Conservation (phyloP, 169 alveolate genomes). For the Plasmodium gallinaceum region DNA sequence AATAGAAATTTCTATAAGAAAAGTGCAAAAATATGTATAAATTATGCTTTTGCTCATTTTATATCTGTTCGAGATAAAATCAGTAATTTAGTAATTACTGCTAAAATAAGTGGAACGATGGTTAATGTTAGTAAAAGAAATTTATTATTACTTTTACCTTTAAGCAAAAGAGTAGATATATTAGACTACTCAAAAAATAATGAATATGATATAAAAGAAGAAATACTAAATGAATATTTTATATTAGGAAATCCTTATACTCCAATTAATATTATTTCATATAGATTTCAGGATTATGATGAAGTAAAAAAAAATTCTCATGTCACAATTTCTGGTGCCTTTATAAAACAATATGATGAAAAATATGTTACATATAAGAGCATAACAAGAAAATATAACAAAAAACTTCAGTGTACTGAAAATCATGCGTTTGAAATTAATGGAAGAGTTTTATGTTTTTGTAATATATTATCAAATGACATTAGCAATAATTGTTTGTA, state of each 20-base stretch:
- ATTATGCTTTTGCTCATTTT: constrained; percentile 78
- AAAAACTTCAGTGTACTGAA: constrained; percentile 19
- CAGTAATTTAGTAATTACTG: constrained; percentile 34
- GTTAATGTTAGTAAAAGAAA: constrained; percentile 38
- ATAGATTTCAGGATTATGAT: constrained; percentile 51
- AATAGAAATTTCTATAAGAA: constrained; percentile 66
- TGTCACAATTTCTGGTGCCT: constrained; percentile 60
- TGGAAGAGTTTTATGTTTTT: constrained; percentile 46
- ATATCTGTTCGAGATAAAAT: constrained; percentile 50
- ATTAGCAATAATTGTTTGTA: constrained; percentile 26
- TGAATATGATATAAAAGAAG: constrained; percentile 76
- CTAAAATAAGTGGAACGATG: constrained; percentile 73
- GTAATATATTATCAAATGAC: constrained; percentile 9
- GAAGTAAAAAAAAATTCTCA: constrained; percentile 38
- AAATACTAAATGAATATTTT: constrained; percentile 69
- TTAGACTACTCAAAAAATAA: constrained; percentile 40
- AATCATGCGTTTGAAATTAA: constrained; percentile 30
- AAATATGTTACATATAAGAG: constrained; percentile 17
- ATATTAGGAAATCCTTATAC: constrained; percentile 72
- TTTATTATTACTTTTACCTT: constrained; percentile 41
- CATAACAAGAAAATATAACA: constrained; percentile 12
- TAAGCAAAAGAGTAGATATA: constrained; percentile 67
- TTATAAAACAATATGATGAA: constrained; percentile 29
- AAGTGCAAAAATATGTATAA: constrained; percentile 63
- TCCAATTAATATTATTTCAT: constrained; percentile 56